A percentile compares a stretch with the other conserved stretches of the same genome.
These are phyloP conservation scores for Phytophthora cryptogea DNA, from an alignment of 352 stramenopile genomes.

Conservation along the genomic window DNA sequence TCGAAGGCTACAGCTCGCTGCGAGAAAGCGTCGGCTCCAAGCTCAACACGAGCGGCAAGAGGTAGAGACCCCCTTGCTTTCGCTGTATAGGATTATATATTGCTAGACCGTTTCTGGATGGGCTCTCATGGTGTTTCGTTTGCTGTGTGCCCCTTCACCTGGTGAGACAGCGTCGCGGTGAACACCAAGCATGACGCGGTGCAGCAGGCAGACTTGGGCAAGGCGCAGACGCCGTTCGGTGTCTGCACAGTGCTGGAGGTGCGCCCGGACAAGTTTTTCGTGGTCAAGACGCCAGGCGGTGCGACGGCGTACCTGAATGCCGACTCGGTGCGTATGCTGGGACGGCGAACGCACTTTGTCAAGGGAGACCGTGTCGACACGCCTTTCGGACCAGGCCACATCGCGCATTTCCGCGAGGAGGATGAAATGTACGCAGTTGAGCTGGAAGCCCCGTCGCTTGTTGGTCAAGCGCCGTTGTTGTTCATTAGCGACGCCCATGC, in stretches of 20 bases:
- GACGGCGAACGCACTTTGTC: conserved; percentile 53
- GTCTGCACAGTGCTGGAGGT: conserved; percentile 53
- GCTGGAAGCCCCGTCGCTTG: conserved; percentile 38
- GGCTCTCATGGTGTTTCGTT: conserved; percentile 31
- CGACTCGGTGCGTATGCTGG: conserved; percentile 52
- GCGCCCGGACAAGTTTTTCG: conserved; percentile 57
- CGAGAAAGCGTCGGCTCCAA: conserved; percentile 67
- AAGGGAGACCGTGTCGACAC: conserved; percentile 59
- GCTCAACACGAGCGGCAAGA: conserved; percentile 56
- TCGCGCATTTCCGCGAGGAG: conserved; percentile 54
- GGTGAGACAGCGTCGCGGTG: conserved; percentile 28
- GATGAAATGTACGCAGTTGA: conserved; percentile 64
- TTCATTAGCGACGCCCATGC: conserved; percentile 56
- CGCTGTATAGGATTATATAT: conserved; percentile 34
- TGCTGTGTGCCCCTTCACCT: conserved; percentile 24
- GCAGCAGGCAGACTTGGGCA: conserved; percentile 37
- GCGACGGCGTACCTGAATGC: conserved; percentile 56
- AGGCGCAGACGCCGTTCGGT: conserved; percentile 56
- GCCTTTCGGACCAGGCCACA: conserved; percentile 51
- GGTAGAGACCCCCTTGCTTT: conserved; percentile 31
- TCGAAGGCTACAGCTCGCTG: conserved; percentile 79
- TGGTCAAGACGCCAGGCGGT: conserved; percentile 53
- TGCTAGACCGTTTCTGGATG: conserved; percentile 24
- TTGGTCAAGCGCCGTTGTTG: conserved; percentile 37
- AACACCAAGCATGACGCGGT: conserved; percentile 29